Base-by-base conservation (phyloP, 805 yeast species). In the Metschnikowia amazonensis region DNA sequence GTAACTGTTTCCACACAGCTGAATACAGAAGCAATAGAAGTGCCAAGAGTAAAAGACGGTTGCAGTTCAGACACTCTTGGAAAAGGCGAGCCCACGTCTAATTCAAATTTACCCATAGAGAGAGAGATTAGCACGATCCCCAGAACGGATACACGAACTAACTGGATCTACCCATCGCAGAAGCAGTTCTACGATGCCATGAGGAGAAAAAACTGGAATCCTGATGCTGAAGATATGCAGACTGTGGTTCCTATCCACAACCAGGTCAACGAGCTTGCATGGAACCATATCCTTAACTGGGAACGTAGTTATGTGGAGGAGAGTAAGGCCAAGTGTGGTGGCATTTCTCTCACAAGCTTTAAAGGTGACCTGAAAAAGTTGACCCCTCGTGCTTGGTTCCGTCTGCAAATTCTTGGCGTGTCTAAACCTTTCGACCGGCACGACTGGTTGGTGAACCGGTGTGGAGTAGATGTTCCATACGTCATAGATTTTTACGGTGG, bases 121-220 rank as follows among this genome's bases (percentile, higher is more conserved):
- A 71, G 97, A 49, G 92, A 83, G 55, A 66, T 85, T 3, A 82
- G 90, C 8, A 77, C 95, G 2, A 90, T 90, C 34, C 97, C 97
- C 38, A 70, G 96, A 42, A 84, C 95, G 1, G 60, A 78, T 1
- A 53, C 64, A 14, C 72, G 72, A 13, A 56, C 74, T 0, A 86
- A 90, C 67, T 92, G 99, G 99, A 76, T 92, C 1, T 92, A 92
- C 61, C 99, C 99, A 7, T 87, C 96, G 3, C 95, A 92, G 62
- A 86, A 87, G 62, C 97, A 92, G 70, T 92, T 92, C 60, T 92
- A 73, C 63, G 94, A 89, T 47, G 97, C 97, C 8, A 94, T 92
- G 98, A 72, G 79, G 55, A 78, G 98, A 40, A 92, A 92, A 60
- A 79, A 87, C 46, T 88, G 96, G 89, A 75, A 82, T 43, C 97